Percentiles rank a stretch among this genome's conserved stretches.
Conservation (phyloP, 257 asterid species). For the Nicotiana noctiflora region DNA sequence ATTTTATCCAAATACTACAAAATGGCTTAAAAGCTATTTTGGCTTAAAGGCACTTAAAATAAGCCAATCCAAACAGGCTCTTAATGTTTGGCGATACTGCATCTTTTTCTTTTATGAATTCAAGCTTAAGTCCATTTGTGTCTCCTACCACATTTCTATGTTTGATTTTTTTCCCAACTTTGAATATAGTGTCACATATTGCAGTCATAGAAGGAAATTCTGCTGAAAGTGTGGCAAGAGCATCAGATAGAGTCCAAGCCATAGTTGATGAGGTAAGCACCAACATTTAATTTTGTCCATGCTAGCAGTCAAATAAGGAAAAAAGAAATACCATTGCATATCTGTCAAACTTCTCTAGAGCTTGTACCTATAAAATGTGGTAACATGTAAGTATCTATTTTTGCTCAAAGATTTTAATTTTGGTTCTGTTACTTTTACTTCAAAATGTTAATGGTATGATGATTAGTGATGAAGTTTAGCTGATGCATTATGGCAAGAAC, state of each 20-base stretch:
- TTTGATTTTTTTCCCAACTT: background rate
- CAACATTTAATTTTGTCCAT: background rate
- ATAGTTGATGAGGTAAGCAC: constrained; percentile 60
- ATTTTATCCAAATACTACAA: no score
- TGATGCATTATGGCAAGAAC: background rate
- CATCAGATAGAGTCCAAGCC: constrained; percentile 51
- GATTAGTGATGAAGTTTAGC: background rate
- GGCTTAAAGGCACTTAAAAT: no score
- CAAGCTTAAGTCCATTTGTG: no score
- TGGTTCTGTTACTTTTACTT: background rate
- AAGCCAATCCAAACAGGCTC: no score
- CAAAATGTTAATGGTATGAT: background rate
- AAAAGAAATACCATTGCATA: background rate
- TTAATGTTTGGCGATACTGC: no score
- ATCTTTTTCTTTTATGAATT: no score
- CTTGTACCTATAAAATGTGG: background rate
- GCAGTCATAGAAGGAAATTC: constrained; percentile 80
- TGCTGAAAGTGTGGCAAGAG: constrained; percentile 62
- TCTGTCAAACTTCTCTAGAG: background rate
- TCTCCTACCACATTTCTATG: no score
- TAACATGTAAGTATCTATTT: background rate
- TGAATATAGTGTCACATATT: constrained; percentile 15
- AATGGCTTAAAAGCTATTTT: no score
- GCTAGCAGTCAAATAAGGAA: background rate
- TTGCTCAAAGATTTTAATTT: background rate